phyloP scores from a whole-genome alignment of 2,329 filamentous ascomycete genomes.

The Leptographium lundbergii region DNA sequence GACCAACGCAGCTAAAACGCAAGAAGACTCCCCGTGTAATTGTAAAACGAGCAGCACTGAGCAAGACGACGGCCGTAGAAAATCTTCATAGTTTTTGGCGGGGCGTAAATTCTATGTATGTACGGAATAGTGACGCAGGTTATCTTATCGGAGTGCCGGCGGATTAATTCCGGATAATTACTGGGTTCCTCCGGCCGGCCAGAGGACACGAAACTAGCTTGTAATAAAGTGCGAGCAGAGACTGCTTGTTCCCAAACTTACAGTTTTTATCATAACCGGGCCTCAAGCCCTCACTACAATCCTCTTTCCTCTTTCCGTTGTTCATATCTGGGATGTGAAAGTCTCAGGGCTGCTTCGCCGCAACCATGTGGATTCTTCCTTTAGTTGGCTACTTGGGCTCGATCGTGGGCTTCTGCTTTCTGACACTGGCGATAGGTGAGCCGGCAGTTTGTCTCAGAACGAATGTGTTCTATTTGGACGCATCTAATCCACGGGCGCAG shows the following conservation, averaged over 20 bases:
- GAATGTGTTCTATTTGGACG: not conserved
- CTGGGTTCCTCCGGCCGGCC: not conserved
- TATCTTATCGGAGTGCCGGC: not conserved
- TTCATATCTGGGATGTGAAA: constrained; percentile 1
- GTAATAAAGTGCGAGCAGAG: not conserved
- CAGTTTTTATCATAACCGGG: not conserved
- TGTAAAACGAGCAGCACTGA: not conserved
- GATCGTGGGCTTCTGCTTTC: constrained; percentile 78
- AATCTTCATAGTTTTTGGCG: constrained; percentile 7
- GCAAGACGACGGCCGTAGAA: not conserved
- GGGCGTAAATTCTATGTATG: not conserved
- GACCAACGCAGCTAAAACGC: not conserved
- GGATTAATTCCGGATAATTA: constrained; percentile 2
- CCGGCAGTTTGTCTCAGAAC: too few species aligned
- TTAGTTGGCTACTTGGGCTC: constrained; percentile 82
- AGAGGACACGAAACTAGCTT: not conserved
- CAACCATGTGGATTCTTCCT: constrained; percentile 86
- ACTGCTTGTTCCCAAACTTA: not conserved
- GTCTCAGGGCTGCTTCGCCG: not conserved
- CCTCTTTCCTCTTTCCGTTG: too few species aligned
- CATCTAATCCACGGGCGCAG: constrained; percentile 27
- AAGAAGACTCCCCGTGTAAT: not conserved
- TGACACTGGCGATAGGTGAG: constrained; percentile 83
- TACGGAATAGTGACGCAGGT: not conserved
- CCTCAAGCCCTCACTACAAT: not conserved